A percentile compares a stretch with the other conserved stretches of the same genome.
These are phyloP conservation scores for Claviceps capensis DNA, from an alignment of 2,329 filamentous ascomycete genomes.

Conservation along the genomic window DNA sequence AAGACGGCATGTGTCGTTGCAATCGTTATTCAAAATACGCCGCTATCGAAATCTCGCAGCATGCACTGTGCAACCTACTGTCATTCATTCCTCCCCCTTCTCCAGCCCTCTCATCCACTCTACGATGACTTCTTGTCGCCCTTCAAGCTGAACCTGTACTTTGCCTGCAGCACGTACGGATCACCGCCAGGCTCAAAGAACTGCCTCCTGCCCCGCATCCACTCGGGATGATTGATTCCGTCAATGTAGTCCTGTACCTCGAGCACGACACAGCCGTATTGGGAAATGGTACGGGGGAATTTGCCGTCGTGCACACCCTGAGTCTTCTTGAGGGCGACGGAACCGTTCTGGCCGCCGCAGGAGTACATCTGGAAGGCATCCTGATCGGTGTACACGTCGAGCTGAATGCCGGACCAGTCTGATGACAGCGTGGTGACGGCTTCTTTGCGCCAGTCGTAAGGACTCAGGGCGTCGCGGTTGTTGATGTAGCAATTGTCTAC, in stretches of 20 bases:
- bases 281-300: slow-evolving; percentile 48
- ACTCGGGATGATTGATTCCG: slow-evolving; percentile 81
- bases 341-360: slow-evolving; percentile 65
- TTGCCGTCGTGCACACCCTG: slow-evolving; percentile 44
- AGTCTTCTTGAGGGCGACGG: slow-evolving; percentile 52
- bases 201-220: slow-evolving; percentile 51
- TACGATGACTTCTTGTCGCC: slow-evolving; percentile 3
- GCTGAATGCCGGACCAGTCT: slow-evolving; percentile 65
- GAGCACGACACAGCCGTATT: slow-evolving; percentile 79
- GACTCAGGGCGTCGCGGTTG: slow-evolving; percentile 42
- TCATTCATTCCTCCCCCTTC: not conserved
- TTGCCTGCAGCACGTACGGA: slow-evolving; percentile 48
- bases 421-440: slow-evolving; percentile 57
- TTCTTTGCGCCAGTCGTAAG: slow-evolving; percentile 49
- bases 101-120: not conserved
- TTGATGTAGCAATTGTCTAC: slow-evolving; percentile 55
- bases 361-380: slow-evolving; percentile 80
- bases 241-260: slow-evolving; percentile 93
- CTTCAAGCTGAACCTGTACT: slow-evolving; percentile 42
- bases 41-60: not conserved
- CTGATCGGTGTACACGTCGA: slow-evolving; percentile 75
- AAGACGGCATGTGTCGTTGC: too few species aligned
- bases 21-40: too few species aligned
- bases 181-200: slow-evolving; percentile 45
- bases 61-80: not conserved